Conservation (phyloP, 73 alveolate genomes). For the Diophrys appendiculata region DNA sequence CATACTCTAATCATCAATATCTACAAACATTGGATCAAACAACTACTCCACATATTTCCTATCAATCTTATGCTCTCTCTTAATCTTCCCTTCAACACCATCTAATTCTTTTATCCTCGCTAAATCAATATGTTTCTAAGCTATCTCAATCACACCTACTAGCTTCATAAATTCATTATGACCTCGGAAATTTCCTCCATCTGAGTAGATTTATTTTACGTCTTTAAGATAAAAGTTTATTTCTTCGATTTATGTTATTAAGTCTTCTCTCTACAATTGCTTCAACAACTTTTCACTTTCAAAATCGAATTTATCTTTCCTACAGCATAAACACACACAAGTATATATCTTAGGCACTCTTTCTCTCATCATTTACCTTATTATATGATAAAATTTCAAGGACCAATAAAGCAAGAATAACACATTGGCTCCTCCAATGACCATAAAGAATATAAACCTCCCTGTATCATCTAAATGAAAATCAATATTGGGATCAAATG, state of each 20-base stretch:
- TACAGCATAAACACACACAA: slow-evolving; percentile 49
- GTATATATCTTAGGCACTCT: slow-evolving; percentile 43
- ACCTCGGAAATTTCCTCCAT: slow-evolving; percentile 32
- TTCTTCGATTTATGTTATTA: slow-evolving; percentile 57
- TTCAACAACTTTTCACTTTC: slow-evolving; percentile 40
- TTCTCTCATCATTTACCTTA: slow-evolving; percentile 41
- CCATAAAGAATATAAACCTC: slow-evolving; percentile 28
- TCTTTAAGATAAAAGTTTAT: slow-evolving; percentile 47
- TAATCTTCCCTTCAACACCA: slow-evolving; percentile 55
- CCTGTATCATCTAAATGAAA: slow-evolving; percentile 19
- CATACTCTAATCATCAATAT: no score
- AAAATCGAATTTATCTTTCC: slow-evolving; percentile 37
- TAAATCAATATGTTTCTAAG: slow-evolving; percentile 31
- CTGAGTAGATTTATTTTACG: slow-evolving; percentile 46
- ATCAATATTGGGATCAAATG: slow-evolving; percentile 49
- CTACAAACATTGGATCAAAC: no score
- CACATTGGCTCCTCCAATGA: slow-evolving; percentile 36
- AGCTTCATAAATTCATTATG: slow-evolving; percentile 48
- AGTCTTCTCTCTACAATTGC: slow-evolving; percentile 42
- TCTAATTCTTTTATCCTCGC: slow-evolving; percentile 48
- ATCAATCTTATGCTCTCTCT: slow-evolving; percentile 59
- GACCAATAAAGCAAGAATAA: slow-evolving; percentile 43
- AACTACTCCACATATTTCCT: no score
- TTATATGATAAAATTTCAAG: slow-evolving; percentile 28
- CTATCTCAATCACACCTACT: slow-evolving; percentile 41